Evolutionary conservation across 1,284 basidiomycete genomes (phyloP), one percentile per base, ranked within the genome.

Genomic region (Trametes pubescens): DNA sequence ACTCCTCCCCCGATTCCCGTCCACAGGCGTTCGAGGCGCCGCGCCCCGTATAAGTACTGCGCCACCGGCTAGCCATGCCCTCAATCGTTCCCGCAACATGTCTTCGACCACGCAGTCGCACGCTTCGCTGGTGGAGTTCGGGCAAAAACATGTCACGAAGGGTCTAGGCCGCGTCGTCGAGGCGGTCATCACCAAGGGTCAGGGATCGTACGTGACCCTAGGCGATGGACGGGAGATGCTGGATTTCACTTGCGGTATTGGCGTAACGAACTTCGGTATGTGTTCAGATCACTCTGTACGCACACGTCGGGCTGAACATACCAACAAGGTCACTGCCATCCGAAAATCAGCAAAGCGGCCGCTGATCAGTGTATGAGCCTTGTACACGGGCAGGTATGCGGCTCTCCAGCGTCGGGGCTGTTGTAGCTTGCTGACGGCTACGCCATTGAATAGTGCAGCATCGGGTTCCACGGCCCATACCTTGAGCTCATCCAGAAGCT

Each of bases 161-260:
- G 93, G 93, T 8, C 76, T 94, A 10, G 85, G 81, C 5, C 82
- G 91, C 48, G 78, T 89, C 53, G 86, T 88, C 0, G 85, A 94
- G 64, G 89, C 88, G 10, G 83, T 96, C 61, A 89, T 96, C 78
- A 81, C 83, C 59, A 91, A 88, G 71, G 95, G 91, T 44, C 81
- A 89, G 71, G 95, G 94, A 13, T 88, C 92, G 1, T 92, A 90
- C 73, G 87, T 94, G 61, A 81, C 80, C 38, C 86, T 90, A 64
- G 81, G 88, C 48, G 89, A 94, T 68, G 94, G 93, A 6, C 83
- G 86, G 61, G 82, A 80, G 70, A 73, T 92, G 73, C 83, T 96
- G 55, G 94, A 96, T 77, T 96, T 96, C 72, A 95, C 92, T 5
- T 87, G 86, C 72, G 95, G 95, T 26, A 96, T 96, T 71, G 93